Base-by-base conservation (phyloP, 2,329 filamentous ascomycete species). In the Pseudocercospora musae region DNA sequence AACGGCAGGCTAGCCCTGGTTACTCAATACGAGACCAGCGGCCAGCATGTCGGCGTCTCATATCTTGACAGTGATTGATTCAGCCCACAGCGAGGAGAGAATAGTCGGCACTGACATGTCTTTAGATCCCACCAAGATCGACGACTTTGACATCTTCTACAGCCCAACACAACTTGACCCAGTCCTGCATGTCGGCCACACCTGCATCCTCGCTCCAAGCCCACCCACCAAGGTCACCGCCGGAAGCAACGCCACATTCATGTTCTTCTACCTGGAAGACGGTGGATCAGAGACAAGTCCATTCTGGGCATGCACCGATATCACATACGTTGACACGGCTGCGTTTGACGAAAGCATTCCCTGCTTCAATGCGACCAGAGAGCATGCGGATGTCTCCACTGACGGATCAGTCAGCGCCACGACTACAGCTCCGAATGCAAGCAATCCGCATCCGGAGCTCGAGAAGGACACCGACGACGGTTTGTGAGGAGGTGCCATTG, bases 1-100 rank as follows among this genome's bases (percentile, higher is more conserved):
- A 81, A 82, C 59, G 85, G 84, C 11, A 77, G 80, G 50, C 77
- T 88, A 13, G 79, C 85, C 1, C 76, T 88, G 3, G 81, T 84
- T 6, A 80, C 83, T 20, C 84, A 86, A 49, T 82, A 86, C 62
- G 82, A 86, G 56, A 83, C 84, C 4, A 86, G 80, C 69, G 78
- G 81, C 44, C 74, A 85, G 23, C 78, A 82, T 56, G 77, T 87
- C 20, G 79, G 81, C 58, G 79, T 87, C 57, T 83, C 85, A 0
- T 82, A 84, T 64, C 73, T 74, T 4, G 76, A 81, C 57, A 76
- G 85, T 85, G 73, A 62, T 76, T 4, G 11, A 31, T 18, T 72
- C 70, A 63, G 48, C 54, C 42, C 64, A 37, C 68, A 62, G 60
- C 66, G 58, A 65, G 68, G 49, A 50, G 18, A 23, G 56, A 4